Base-by-base conservation (phyloP, 129 eudicot genomes). In the Saussurea involucrata region DNA sequence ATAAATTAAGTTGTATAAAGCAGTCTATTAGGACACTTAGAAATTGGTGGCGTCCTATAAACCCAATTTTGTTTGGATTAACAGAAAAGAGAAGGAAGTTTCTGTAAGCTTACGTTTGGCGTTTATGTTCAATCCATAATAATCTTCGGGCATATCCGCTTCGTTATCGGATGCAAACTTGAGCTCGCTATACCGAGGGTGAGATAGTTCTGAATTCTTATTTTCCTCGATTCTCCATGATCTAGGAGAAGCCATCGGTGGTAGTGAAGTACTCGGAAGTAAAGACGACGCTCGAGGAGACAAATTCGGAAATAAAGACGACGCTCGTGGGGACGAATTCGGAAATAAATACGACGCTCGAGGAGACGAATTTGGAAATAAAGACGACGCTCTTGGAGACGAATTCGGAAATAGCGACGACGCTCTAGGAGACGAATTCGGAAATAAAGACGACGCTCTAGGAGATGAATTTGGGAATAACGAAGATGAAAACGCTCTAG, bases 221-320 rank as follows among this genome's bases (percentile, higher is more conserved):
- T 72, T 75, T 4, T 89, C 94, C 18, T 85, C 95, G 21, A 61
- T 69, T 71, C 72, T 81, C 89, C 85, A 78, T 3, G 84, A 27
- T 29, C 63, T 67, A 20, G 84, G 78, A 12, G 81, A 77, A 53
- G 58, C 64, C 40, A 46, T 63, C n/a, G 78, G 83, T 20, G 78
- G 72, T 15, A 71, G 22, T 21, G 77, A 71, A 61, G 83, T 66
- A 55, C 27, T 49, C 4, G 83, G 75, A 36, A 57, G 67, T 40
- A 80, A 46, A 8, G 44, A 37, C 58, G 58, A 46, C 6, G 58
- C 58, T 13, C 58, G 58, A 46, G 58, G 58, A 15, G 58, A 46
- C n/a, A 5, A 46, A 13, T 4, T 46, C 20, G 71, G 58, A 13
- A 46, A 46, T 5, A 46, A n/a, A 7, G 79, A 65, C 20, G 18